These are phyloP conservation scores for Cutaneotrichosporon cutaneum DNA, from an alignment of 1,284 basidiomycete species.

Conservation along the genomic window DNA sequence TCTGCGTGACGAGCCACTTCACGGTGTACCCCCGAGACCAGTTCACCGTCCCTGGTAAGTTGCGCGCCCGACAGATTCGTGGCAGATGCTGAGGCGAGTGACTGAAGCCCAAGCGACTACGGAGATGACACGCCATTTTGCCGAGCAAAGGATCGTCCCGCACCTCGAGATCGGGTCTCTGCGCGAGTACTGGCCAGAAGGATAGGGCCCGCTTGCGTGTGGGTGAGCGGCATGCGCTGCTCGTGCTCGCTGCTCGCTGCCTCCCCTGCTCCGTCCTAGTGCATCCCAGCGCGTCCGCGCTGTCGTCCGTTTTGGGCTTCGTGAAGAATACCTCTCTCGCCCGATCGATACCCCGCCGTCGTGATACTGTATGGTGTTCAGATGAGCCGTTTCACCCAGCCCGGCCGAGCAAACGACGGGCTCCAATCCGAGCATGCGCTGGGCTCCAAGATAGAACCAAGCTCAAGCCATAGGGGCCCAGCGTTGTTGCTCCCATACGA, in stretches of 20 bases:
- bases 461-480: too few species aligned
- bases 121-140: slow-evolving; percentile 5
- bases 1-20: slow-evolving; percentile 2
- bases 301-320: not conserved
- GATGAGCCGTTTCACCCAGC: too few species aligned
- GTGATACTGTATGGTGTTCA: not conserved
- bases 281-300: not conserved
- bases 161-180: not conserved
- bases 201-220: not conserved
- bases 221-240: not conserved
- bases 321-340: not conserved
- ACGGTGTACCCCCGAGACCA: not conserved
- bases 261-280: not conserved
- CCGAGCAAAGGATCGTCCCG: not conserved
- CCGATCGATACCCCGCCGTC: not conserved
- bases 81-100: not conserved
- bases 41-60: slow-evolving; percentile 6
- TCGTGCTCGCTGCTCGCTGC: too few species aligned
- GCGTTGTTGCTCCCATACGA: too few species aligned
- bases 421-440: too few species aligned
- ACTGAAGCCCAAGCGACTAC: slow-evolving; percentile 7
- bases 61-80: not conserved
- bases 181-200: slow-evolving; percentile 5
- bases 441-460: too few species aligned
- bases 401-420: too few species aligned